Base-by-base conservation (phyloP, 306 rosid species). In the Casuarina cunninghamiana region DNA sequence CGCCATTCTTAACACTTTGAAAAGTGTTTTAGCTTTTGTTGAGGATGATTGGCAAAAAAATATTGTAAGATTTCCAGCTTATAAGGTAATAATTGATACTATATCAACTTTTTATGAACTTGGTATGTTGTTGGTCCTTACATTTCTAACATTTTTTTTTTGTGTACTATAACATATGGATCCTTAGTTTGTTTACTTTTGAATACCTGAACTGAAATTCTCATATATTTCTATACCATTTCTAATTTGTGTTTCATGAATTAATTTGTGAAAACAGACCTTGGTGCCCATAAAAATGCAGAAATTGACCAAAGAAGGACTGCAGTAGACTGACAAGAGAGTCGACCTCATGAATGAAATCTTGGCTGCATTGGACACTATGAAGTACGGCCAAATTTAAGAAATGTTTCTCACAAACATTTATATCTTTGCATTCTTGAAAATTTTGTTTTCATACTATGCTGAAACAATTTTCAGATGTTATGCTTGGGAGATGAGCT, bases 401-500 rank as follows among this genome's bases (percentile, higher is more conserved):
- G 39, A 10, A 55, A 35, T 43, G 21, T 6, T 49, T 46, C 78
- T 42, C 11, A 9, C 32, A 38, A n/a, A 35, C 78, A 73, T 44
- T 2, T 41, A 13, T 81, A 26, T 35, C 32, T 46, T 50, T 44
- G 53, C 53, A 61, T 32, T 49, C 15, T 58, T 83, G 54, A 76
- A 63, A 53, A 11, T 53, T 74, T 73, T 82, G 13, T 81, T 65
- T 61, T 74, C n/a, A 58, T 71, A 61, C n/a, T 70, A 62, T 70
- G 76, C 80, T 82, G 79, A 72, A 77, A 83, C 57, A 75, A 81
- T 48, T 86, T 84, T 73, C 90, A 92, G 98, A 87, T 90, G 96
- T 83, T 94, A 90, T 82, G 93, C 98, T 58, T 94, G 97, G 98
- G 96, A 92, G 81, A 82, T 87, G 76, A 94, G 98, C 86, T 92